Evolutionary conservation across 768 basidiomycete species (phyloP).

Genomic region (Auriscalpium microsporum): DNA sequence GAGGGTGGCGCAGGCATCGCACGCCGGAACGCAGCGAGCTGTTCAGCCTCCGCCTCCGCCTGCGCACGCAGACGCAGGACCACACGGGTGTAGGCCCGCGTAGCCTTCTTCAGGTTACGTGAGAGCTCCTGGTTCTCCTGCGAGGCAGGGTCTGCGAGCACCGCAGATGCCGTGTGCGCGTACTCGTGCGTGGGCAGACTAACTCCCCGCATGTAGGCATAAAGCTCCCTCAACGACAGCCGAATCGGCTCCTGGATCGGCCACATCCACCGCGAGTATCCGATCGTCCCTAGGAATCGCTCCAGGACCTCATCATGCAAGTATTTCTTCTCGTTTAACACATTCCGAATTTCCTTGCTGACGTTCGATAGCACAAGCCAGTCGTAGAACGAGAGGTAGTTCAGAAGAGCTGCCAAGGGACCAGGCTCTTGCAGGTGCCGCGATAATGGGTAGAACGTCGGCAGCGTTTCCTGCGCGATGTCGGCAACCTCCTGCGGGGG

Average conservation of each 20-base stretch:
- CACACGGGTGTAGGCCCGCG: conserved; percentile 73
- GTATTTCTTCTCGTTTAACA: conserved; percentile 39
- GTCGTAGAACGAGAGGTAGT: conserved; percentile 61
- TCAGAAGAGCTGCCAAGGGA: conserved; percentile 47
- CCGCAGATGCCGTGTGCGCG: conserved; percentile 46
- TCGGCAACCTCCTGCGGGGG: conserved; percentile 29
- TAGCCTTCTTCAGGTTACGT: conserved; percentile 47
- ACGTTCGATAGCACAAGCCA: conserved; percentile 56
- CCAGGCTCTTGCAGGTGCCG: conserved; percentile 44
- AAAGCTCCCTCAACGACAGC: conserved; percentile 67
- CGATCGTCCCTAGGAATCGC: conserved; percentile 60
- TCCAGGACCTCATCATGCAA: conserved; percentile 62
- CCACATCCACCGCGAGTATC: conserved; percentile 63
- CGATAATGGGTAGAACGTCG: conserved; percentile 41
- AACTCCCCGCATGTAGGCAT: conserved; percentile 73
- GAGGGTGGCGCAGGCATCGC: conserved; percentile 1
- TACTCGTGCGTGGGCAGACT: conserved; percentile 71
- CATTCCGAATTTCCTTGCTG: conserved; percentile 43
- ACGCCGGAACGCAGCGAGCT: conserved; percentile 8
- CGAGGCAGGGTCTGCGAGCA: conserved; percentile 39
- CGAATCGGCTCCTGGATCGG: conserved; percentile 44
- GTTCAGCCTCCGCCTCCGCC: conserved; percentile 51
- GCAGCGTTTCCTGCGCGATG: conserved; percentile 18
- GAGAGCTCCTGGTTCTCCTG: conserved; percentile 36
- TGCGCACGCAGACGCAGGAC: conserved; percentile 71